These are phyloP conservation scores for Neofusicoccum kwambonambiense DNA, from an alignment of 2,329 filamentous ascomycete species.

Conservation along the genomic window DNA sequence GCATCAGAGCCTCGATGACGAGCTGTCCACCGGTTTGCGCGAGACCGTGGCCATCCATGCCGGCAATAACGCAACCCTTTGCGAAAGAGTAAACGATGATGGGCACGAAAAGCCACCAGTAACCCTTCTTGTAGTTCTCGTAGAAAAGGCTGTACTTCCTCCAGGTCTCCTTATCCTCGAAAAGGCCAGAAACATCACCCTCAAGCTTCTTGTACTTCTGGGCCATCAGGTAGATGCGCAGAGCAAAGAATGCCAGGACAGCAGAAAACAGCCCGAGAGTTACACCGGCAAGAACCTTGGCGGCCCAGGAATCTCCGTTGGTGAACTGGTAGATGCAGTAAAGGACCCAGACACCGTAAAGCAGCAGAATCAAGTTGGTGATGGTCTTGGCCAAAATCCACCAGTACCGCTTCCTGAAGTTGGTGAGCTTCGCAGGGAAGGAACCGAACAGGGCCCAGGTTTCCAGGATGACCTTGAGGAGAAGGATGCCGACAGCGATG, in stretches of 20 bases:
- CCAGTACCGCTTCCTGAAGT: constrained; percentile 97
- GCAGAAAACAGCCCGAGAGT: constrained; percentile 79
- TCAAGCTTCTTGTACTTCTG: constrained; percentile 70
- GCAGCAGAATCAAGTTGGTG: constrained; percentile 82
- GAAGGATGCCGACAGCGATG: constrained; percentile 80
- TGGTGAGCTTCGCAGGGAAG: constrained; percentile 74
- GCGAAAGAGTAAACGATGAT: constrained; percentile 86
- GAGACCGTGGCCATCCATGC: constrained; percentile 80
- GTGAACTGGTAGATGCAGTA: constrained; percentile 98
- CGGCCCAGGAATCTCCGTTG: constrained; percentile 89
- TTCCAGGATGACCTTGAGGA: constrained; percentile 90
- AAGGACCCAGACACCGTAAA: constrained; percentile 93
- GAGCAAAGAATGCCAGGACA: constrained; percentile 78
- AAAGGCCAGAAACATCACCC: constrained; percentile 71
- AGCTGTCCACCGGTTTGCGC: constrained; percentile 77
- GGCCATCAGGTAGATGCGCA: constrained; percentile 77
- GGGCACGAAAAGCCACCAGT: constrained; percentile 97
- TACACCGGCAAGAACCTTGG: constrained; percentile 76
- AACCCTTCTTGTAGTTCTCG: constrained; percentile 88
- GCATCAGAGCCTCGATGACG: constrained; percentile 75
- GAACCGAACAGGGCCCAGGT: constrained; percentile 85
- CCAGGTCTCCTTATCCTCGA: constrained; percentile 88
- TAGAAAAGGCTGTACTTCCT: constrained; percentile 97
- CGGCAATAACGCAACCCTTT: constrained; percentile 83
- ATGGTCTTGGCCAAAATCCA: constrained; percentile 84